phyloP scores from a whole-genome alignment of 2,329 filamentous ascomycete genomes.

The Apiospora arundinis region DNA sequence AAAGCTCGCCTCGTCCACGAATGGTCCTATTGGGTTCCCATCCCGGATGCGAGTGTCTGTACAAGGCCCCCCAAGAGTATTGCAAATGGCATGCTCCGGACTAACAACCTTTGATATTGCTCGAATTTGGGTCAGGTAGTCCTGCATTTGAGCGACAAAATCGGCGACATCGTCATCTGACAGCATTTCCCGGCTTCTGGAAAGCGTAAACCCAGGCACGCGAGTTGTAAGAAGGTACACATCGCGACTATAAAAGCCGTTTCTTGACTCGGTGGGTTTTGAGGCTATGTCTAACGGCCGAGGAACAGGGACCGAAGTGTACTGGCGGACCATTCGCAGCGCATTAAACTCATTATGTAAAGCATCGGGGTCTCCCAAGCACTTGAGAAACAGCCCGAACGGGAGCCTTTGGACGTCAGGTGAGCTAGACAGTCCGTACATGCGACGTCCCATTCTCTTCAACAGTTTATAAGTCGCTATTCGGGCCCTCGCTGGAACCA shows the following conservation, averaged over 20 bases:
- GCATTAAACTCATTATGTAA: not conserved
- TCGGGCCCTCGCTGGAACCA: slow-evolving; percentile 28
- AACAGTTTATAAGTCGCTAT: slow-evolving; percentile 31
- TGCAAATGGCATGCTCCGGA: slow-evolving; percentile 35
- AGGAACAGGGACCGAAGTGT: not conserved
- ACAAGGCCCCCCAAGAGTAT: slow-evolving; percentile 37
- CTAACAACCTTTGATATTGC: slow-evolving; percentile 31
- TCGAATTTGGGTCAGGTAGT: slow-evolving; percentile 37
- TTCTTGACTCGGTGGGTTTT: not conserved
- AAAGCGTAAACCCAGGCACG: slow-evolving; percentile 32
- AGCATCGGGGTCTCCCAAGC: not conserved
- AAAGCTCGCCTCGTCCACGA: slow-evolving; percentile 41
- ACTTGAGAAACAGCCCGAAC: not conserved
- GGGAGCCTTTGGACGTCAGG: not conserved
- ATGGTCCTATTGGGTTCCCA: slow-evolving; percentile 35
- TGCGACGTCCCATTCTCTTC: slow-evolving; percentile 27
- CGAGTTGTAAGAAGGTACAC: not conserved
- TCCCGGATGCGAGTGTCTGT: slow-evolving; percentile 38
- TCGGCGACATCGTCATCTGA: slow-evolving; percentile 34
- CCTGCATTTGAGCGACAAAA: slow-evolving; percentile 34
- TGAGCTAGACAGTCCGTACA: slow-evolving; percentile 29
- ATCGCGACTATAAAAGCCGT: not conserved
- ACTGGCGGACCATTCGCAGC: not conserved
- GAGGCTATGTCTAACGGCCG: not conserved
- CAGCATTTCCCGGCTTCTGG: slow-evolving; percentile 31